Base-by-base conservation (phyloP, 139 green algal species). In the Zygnema circumcarinatum region DNA sequence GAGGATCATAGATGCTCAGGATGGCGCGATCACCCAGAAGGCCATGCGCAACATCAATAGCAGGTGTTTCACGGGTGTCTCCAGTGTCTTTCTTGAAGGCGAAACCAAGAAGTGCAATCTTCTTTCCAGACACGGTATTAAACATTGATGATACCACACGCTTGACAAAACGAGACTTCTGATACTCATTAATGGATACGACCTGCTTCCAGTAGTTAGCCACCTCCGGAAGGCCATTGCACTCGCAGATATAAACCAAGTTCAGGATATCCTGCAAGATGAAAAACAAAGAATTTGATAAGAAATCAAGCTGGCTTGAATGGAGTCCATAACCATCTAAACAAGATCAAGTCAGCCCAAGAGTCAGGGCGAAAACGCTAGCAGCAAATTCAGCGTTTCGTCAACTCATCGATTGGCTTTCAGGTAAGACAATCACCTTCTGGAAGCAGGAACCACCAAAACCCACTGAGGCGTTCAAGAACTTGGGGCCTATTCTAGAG, bases 371-470 rank as follows among this genome's bases (percentile, higher is more conserved):
- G n/a, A n/a, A n/a, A n/a, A n/a, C n/a, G n/a, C n/a, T n/a, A n/a
- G n/a, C n/a, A n/a, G n/a, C n/a, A n/a, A n/a, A n/a, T n/a, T n/a
- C n/a, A n/a, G n/a, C n/a, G n/a, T n/a, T n/a, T n/a, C n/a, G n/a
- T n/a, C n/a, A n/a, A n/a, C n/a, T n/a, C n/a, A n/a, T n/a, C n/a
- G n/a, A n/a, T n/a, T n/a, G n/a, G n/a, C n/a, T n/a, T n/a, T n/a
- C n/a, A n/a, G n/a, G n/a, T n/a, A n/a, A n/a, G n/a, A n/a, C n/a
- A 16, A 62, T 16, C 16, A 89, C 84, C 92, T 99, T 99, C 93
- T 99, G 97, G 94, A 99, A 99, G 95, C 97, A 99, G 67, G 94
- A 98, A 80, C 97, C 97, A 54, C 97, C 97, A 93, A 99, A 99
- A 82, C 97, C 97, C 0, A 99, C 97, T 42, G 91, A 96, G 11